Evolutionary conservation across 2,329 filamentous ascomycete species (phyloP), one percentile per base, ranked within the genome.

Genomic region (Alternaria gansuensis): DNA sequence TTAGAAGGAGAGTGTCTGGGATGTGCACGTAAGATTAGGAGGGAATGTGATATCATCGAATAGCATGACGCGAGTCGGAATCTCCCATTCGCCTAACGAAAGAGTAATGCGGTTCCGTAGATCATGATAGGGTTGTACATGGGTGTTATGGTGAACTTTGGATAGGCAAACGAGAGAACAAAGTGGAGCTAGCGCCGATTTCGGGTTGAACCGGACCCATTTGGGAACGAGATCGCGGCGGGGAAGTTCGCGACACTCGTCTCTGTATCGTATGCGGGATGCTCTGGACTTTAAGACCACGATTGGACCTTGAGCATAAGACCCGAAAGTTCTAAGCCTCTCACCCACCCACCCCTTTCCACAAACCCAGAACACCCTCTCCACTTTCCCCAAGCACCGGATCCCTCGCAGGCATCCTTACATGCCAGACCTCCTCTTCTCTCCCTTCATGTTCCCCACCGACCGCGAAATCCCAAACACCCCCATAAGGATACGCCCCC

Each of bases 401-500:
- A 78, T 86, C 84, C 23, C 63, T 74, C 51, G 72, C 72, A 0
- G 83, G 82, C 62, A 79, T 81, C 26, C 69, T 57, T 26, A 84
- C 79, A 21, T 60, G 58, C 83, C 84, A 85, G 0, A 81, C 77
- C 57, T 75, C 65, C 48, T 79, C 75, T 64, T 79, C 82, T 14
- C 72, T 65, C 11, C 75, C 79, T 21, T 66, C 68, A 66, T 82
- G 72, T 59, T 81, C 80, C 1, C 81, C 82, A 8, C 81, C 82
- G 2, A 78, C 71, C 4, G 73, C 74, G 67, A 83, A 85, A 67
- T 86, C 83, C 84, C 84, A 87, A 10, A 74, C 70, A 0, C 74
- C 75, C 3, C 80, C 78, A 34, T 67, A 65, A 2, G 83, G 83
- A 75, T 87, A 88, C 4, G 83, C 84, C 0, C 85, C 85, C 71